phyloP scores from a whole-genome alignment of 2,329 filamentous ascomycete species.

The Arachnomyces sp. region DNA sequence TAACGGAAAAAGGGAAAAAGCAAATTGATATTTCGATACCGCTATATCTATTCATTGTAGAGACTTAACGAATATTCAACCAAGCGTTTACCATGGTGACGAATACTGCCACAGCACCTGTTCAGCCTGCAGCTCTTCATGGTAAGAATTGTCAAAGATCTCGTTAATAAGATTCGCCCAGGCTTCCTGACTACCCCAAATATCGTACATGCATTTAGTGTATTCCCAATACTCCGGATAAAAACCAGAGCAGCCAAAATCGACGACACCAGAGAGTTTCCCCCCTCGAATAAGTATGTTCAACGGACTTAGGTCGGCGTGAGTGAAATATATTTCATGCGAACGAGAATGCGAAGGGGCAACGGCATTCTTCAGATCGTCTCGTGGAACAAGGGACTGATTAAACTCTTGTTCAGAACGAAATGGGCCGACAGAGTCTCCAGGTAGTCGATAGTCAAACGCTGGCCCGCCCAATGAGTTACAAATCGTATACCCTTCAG shows the following conservation, averaged over 20 bases:
- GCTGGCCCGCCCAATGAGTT: slow-evolving; percentile 3
- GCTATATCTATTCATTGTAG: no score
- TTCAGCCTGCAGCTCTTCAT: neutral
- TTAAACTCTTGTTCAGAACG: slow-evolving; percentile 7
- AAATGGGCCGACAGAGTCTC: slow-evolving; percentile 4
- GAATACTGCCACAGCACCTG: slow-evolving; percentile 2
- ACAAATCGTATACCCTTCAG: neutral
- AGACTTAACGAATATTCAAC: no score
- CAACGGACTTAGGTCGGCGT: slow-evolving; percentile 10
- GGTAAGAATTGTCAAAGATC: neutral
- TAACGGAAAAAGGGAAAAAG: no score
- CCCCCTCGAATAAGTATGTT: slow-evolving; percentile 9
- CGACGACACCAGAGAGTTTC: slow-evolving; percentile 14
- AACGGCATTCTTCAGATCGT: slow-evolving; percentile 1
- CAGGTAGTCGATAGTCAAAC: slow-evolving; percentile 5
- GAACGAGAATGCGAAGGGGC: neutral
- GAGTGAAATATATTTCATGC: slow-evolving; percentile 11
- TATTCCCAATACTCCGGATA: slow-evolving; percentile 16
- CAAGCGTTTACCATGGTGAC: neutral
- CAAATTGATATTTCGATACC: no score
- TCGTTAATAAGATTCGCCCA: slow-evolving; percentile 4
- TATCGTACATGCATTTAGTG: slow-evolving; percentile 7
- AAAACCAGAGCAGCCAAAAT: slow-evolving; percentile 14
- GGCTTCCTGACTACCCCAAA: slow-evolving; percentile 1
- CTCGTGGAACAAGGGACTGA: no score